These are phyloP conservation scores for Diaporthe batatas DNA, from an alignment of 2,329 filamentous ascomycete genomes.

Conservation along the genomic window DNA sequence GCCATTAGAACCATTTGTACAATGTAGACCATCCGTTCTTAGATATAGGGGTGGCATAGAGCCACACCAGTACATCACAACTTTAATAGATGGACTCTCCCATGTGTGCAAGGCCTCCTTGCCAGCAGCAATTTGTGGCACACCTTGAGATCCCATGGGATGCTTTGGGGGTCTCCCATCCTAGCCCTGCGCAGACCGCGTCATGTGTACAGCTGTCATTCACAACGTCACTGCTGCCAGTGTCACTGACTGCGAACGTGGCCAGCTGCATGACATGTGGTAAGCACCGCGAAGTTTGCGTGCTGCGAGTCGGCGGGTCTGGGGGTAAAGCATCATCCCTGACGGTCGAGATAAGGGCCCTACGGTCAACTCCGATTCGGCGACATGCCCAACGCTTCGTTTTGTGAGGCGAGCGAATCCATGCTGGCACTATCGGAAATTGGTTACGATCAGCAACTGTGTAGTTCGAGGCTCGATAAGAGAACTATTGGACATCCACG, in stretches of 20 bases:
- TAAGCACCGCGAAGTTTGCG: neutral
- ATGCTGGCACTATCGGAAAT: conserved; percentile 13
- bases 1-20: neutral
- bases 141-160: neutral
- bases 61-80: neutral
- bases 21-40: neutral
- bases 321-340: conserved; percentile 26
- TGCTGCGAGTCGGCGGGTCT: conserved; percentile 20
- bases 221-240: neutral
- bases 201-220: conserved; percentile 7
- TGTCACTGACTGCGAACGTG: neutral
- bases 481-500: neutral
- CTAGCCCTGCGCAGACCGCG: conserved; percentile 7
- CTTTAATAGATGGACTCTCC: no score
- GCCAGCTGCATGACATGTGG: conserved; percentile 18
- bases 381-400: neutral
- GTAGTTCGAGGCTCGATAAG: neutral
- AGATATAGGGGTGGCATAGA: neutral
- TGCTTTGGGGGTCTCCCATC: no score
- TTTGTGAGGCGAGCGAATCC: conserved; percentile 3
- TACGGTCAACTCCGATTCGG: conserved; percentile 9
- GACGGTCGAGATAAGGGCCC: conserved; percentile 12
- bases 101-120: neutral
- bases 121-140: neutral
- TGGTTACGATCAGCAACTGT: conserved; percentile 3